Conservation (phyloP, 2,329 filamentous ascomycete genomes). For the Tolypocladium paradoxum region DNA sequence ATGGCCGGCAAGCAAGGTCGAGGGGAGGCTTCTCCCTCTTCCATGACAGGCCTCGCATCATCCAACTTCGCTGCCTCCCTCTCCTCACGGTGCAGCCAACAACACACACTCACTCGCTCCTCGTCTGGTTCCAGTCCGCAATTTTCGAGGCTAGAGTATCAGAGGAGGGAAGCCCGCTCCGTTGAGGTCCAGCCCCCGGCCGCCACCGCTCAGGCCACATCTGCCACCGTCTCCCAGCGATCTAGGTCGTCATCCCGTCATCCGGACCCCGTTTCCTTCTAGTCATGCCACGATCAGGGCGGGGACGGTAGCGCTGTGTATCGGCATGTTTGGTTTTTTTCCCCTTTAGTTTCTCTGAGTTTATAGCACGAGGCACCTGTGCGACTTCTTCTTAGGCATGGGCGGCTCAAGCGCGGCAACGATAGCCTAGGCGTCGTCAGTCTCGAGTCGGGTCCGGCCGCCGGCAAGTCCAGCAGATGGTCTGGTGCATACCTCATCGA, state of each 20-base stretch:
- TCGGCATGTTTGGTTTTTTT: neutral
- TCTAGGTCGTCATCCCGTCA: slow-evolving; percentile 3
- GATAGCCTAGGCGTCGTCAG: slow-evolving; percentile 58
- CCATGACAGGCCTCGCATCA: neutral
- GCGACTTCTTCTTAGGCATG: slow-evolving; percentile 64
- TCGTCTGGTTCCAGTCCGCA: neutral
- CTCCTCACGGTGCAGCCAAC: neutral
- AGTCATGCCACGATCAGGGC: slow-evolving; percentile 3
- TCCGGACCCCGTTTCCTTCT: slow-evolving; percentile 1
- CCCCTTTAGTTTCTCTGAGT: slow-evolving; percentile 1
- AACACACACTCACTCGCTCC: neutral
- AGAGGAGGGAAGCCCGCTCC: neutral
- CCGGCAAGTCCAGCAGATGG: neutral
- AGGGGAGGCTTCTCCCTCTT: neutral
- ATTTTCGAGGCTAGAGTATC: neutral
- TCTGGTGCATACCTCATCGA: slow-evolving; percentile 70
- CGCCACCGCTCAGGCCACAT: neutral
- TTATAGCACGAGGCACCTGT: slow-evolving; percentile 62
- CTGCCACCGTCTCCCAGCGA: neutral
- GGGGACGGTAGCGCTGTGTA: slow-evolving; percentile 3
- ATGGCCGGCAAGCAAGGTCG: neutral
- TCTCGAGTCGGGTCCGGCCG: neutral
- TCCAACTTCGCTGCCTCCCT: neutral
- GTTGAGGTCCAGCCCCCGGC: neutral
- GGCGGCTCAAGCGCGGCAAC: slow-evolving; percentile 90